Percentiles rank a stretch among this genome's conserved stretches.
Evolutionary conservation across 495 filamentous ascomycete genomes (phyloP).

Genomic region (Niebla homalea): DNA sequence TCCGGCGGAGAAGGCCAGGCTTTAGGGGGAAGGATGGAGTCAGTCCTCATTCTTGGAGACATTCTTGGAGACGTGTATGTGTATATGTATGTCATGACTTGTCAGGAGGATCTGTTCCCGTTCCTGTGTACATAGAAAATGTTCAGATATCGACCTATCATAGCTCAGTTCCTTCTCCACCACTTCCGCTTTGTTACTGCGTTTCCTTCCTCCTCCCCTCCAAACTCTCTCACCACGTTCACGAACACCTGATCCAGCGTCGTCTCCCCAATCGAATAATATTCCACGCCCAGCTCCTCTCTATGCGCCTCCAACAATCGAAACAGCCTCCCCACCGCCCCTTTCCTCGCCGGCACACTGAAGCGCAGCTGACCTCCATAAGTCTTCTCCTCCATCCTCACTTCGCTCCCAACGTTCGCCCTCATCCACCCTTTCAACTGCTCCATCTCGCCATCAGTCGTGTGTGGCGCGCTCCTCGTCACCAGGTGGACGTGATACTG

Average conservation of each 20-base stretch:
- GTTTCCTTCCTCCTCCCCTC: slow-evolving; percentile 61
- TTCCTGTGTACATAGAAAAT: no score
- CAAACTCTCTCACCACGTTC: slow-evolving; percentile 57
- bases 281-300: slow-evolving; percentile 49
- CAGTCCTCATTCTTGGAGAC: no score
- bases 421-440: slow-evolving; percentile 47
- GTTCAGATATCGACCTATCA: no score
- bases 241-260: slow-evolving; percentile 78
- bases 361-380: slow-evolving; percentile 74
- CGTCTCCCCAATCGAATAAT: slow-evolving; percentile 63
- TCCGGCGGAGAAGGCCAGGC: slow-evolving; percentile 47
- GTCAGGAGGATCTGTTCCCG: no score
- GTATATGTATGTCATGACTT: no score
- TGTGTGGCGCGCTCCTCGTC: slow-evolving; percentile 52
- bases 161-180: background rate
- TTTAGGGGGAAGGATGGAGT: slow-evolving; percentile 18
- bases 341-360: slow-evolving; percentile 37
- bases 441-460: slow-evolving; percentile 45
- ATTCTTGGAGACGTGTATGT: no score
- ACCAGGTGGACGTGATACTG: slow-evolving; percentile 39
- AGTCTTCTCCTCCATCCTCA: slow-evolving; percentile 43
- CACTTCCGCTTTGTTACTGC: slow-evolving; percentile 3
- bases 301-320: slow-evolving; percentile 52
- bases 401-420: slow-evolving; percentile 34
- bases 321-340: slow-evolving; percentile 47